Evolutionary conservation across 495 filamentous ascomycete genomes (phyloP).

Genomic region (Staphylotrichum longicolle): DNA sequence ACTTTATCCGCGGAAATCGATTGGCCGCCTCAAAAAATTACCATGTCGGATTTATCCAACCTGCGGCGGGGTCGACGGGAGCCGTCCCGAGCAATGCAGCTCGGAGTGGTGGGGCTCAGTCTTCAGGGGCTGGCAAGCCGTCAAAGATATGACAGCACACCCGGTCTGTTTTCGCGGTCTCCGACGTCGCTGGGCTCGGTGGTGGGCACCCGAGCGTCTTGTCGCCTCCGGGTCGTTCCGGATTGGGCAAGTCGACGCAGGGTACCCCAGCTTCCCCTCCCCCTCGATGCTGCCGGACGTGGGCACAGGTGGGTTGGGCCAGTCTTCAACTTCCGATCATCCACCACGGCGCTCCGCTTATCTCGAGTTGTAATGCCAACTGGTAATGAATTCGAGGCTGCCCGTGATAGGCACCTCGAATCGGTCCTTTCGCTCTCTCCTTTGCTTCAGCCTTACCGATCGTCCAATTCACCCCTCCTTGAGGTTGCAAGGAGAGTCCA

Average conservation of each 20-base stretch:
- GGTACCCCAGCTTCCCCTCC: conserved; percentile 9
- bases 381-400: conserved; percentile 13
- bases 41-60: conserved; percentile 19
- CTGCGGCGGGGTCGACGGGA: conserved; percentile 21
- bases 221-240: conserved; percentile 22
- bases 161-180: conserved; percentile 23
- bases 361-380: conserved; percentile 17
- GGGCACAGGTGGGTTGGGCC: conserved; percentile 3
- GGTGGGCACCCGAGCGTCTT: too few species aligned
- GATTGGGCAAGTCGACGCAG: conserved; percentile 10
- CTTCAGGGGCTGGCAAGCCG: neutral
- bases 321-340: conserved; percentile 1
- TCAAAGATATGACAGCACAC: conserved; percentile 10
- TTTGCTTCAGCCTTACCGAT: neutral
- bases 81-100: conserved; percentile 12
- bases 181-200: conserved; percentile 21
- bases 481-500: too few species aligned
- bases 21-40: conserved; percentile 18
- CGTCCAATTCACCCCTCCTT: neutral
- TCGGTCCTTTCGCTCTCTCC: conserved; percentile 1
- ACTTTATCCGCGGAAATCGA: conserved; percentile 21
- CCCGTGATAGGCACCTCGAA: conserved; percentile 10
- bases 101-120: conserved; percentile 7
- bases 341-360: conserved; percentile 9
- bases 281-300: neutral